Evolutionary conservation across 1,284 basidiomycete species (phyloP), one percentile per base, ranked within the genome.

Genomic region (Pyrrhoderma lamaoense): DNA sequence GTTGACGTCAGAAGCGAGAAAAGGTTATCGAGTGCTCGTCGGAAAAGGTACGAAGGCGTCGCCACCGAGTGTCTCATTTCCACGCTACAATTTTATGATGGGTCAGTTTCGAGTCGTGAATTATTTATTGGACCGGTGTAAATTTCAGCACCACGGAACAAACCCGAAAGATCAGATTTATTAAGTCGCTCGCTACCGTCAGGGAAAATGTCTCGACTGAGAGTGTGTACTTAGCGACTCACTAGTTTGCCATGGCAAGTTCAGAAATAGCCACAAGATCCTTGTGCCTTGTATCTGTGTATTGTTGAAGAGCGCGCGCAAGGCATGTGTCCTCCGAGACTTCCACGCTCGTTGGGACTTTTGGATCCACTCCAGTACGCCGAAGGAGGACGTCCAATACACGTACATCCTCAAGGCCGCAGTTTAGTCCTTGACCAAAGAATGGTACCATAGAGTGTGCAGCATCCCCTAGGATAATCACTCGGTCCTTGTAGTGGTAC

Each of bases 391-490:
- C 75, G 53, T 83, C 79, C 57, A 99, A 76, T 45, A 98, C 82
- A 56, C 95, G 82, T 54, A 99, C 93, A 67, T 99, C 95, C 70
- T 99, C 95, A 51, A 99, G 78, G 8, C 95, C 95, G 64, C 94
- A 97, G 65, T 99, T 99, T 59, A 99, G 77, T 16, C 95, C 95
- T 73, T 99, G 95, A 19, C 93, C 95, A 67, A 95, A 99, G 72
- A 99, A 99, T 45, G 95, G 95, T 21, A 94, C 90, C 93, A 97
- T 97, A 39, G 90, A 88, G 69, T 99, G 95, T 4, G 93, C 91
- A 34, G 95, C 85, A 67, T 99, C 95, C 45, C 95, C 95, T 45
- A 99, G 71, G 49, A 99, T 77, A 36, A 98, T 75, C 47, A 79
- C 92, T 60, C 91, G 80, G 68, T 92, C 90, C 65, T 80, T 81